These are phyloP conservation scores for Ampelocalamus luodianensis DNA, from an alignment of 176 grass and related monocot species.

Conservation along the genomic window DNA sequence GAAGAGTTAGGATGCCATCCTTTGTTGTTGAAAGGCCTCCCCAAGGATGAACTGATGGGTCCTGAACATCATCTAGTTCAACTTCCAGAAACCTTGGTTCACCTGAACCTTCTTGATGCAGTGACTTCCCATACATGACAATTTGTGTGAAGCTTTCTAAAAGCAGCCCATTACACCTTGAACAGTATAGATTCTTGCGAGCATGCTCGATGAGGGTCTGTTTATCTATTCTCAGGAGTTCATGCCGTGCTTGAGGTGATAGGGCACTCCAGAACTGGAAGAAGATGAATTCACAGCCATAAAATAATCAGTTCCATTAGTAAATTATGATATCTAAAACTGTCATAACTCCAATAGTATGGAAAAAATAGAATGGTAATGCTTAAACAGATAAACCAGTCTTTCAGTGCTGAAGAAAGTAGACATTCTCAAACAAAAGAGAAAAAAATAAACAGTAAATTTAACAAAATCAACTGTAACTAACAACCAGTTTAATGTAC, in stretches of 20 bases:
- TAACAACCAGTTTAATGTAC: background rate
- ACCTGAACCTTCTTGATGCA: slow-evolving; percentile 53
- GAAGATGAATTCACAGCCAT: slow-evolving; percentile 26
- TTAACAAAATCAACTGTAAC: background rate
- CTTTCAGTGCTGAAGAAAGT: background rate
- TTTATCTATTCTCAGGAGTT: slow-evolving; percentile 76
- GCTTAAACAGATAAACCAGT: background rate
- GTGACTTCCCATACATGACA: slow-evolving; percentile 71
- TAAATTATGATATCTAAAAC: slow-evolving; percentile 2
- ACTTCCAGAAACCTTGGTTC: slow-evolving; percentile 39
- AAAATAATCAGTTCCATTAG: slow-evolving; percentile 13
- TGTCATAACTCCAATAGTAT: slow-evolving; percentile 21
- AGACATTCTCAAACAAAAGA: background rate
- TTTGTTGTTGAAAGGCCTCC: slow-evolving; percentile 83
- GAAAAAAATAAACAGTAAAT: background rate
- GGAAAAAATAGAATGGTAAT: slow-evolving; percentile 2
- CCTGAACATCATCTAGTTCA: slow-evolving; percentile 63
- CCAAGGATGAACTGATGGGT: slow-evolving; percentile 75
- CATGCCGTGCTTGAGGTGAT: slow-evolving; percentile 52
- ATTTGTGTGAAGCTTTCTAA: slow-evolving; percentile 88
- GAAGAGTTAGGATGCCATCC: slow-evolving; percentile 75
- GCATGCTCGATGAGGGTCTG: slow-evolving; percentile 82
- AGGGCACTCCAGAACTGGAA: slow-evolving; percentile 81
- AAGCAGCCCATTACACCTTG: slow-evolving; percentile 88
- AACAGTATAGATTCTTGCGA: slow-evolving; percentile 85